Evolutionary conservation across 495 filamentous ascomycete species (phyloP), one percentile per base, ranked within the genome.

Genomic region (Xylaria flabelliformis): DNA sequence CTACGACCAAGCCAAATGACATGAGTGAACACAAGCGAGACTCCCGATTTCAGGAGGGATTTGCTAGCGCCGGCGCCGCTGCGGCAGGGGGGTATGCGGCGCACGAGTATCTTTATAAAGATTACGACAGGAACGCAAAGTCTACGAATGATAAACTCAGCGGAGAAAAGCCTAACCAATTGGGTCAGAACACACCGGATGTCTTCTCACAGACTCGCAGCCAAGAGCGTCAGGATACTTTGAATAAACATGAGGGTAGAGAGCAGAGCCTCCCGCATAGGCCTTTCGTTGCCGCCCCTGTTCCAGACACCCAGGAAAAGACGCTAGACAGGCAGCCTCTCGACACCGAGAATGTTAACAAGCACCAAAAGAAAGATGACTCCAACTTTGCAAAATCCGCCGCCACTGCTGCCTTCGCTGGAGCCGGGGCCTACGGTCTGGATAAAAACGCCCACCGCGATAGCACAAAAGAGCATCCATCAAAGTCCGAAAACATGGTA

Each of bases 1-100:
- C 66, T 32, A 26, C 21, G 4, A 41, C 12, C 6, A 34, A 62
- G 17, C 7, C 13, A 4, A 61, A 48, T 0, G 26, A 62, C 21
- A 26, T 41, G 1, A 55, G 72, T 24, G 66, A 55, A 21, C 21
- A 24, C 19, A 44, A 64, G 13, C 42, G 32, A 36, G 64, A 56
- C 2, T 66, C 71, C 0, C 72, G 51, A 7, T 64, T 73, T 32
- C 63, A 61, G 24, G 74, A 73, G 29, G 70, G 55, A 13, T 12
- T 73, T 21, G 74, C 75, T 5, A 76, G 50, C n/a, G 73, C 74
- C 13, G 73, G 74, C 1, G 66, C 68, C 3, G 65, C 73, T 24
- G 69, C 71, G 0, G 76, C 66, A 3, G 76, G 74, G 13, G 73
- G 68, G 0, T 74, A 74, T 39, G 73, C 71, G 0, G 71, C 74